These are phyloP conservation scores for Neonectria ditissima DNA, from an alignment of 2,329 filamentous ascomycete genomes.

Conservation along the genomic window DNA sequence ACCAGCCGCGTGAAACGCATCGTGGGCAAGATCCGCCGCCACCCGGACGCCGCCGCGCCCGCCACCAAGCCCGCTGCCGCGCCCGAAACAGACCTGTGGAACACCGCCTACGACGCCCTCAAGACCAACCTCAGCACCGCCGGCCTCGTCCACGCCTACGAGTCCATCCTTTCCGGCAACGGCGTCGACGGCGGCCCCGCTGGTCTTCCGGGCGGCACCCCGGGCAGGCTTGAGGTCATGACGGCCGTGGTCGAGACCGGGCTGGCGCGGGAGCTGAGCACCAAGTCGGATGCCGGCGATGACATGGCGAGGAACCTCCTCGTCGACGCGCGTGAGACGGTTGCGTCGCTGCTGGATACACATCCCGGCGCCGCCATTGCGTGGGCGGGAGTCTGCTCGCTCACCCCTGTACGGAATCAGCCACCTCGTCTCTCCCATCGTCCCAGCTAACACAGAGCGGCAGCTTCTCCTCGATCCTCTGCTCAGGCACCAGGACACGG, in stretches of 20 bases:
- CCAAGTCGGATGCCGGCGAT: conserved; percentile 45
- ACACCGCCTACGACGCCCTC: conserved; percentile 50
- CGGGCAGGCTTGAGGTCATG: conserved; percentile 47
- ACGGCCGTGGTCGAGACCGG: conserved; percentile 47
- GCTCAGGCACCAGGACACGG: conserved; percentile 47
- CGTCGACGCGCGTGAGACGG: conserved; percentile 42
- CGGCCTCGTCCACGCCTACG: conserved; percentile 51
- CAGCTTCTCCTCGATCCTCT: conserved; percentile 53
- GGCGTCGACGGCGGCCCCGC: conserved; percentile 43
- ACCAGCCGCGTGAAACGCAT: conserved; percentile 38
- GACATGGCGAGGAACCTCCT: conserved; percentile 46
- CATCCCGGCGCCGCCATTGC: conserved; percentile 49
- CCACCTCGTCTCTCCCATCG: conserved; percentile 17
- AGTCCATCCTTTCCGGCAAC: conserved; percentile 50
- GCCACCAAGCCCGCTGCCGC: conserved; percentile 20
- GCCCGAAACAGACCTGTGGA: conserved; percentile 48
- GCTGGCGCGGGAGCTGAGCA: conserved; percentile 45
- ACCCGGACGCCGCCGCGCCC: conserved; percentile 24
- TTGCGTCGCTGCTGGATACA: conserved; percentile 42
- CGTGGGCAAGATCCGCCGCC: conserved; percentile 39
- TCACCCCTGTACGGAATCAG: conserved; percentile 49
- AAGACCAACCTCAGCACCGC: conserved; percentile 45
- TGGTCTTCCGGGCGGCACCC: conserved; percentile 34
- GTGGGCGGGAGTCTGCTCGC: conserved; percentile 52
- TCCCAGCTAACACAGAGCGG: conserved; percentile 25